Evolutionary conservation across 306 rosid species (phyloP), one percentile per base, ranked within the genome.

Genomic region (Cucurbita ficifolia): DNA sequence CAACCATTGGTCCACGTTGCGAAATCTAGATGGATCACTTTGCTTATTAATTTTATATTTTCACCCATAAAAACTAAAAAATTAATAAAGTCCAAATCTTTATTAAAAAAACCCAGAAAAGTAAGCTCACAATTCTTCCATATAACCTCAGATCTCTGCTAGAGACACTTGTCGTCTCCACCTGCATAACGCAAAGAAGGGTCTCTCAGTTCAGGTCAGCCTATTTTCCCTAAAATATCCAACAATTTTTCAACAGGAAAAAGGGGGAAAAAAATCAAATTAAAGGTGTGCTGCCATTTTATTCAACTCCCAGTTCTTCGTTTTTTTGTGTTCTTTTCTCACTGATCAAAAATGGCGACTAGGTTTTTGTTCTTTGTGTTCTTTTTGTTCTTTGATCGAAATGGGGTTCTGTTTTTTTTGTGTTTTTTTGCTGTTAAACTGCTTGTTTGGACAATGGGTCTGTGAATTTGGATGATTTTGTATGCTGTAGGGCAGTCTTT

Each of bases 1-100:
- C 39, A 1, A 0, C 5, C 1, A 87, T 87, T 88, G 86, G 86
- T 3, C 90, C 98, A 93, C 97, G 89, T 90, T 69, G 29, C 61
- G 17, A 1, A 18, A 72, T 35, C 5, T 49, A 10, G 46, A 60
- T 80, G 78, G 89, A 10, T 58, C 18, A 4, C 5, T 12, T 46
- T 1, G 24, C 1, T 12, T 73, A 51, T 50, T 6, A 68, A 51
- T 81, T 61, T 53, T 63, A 52, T 76, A 72, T 54, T 29, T 5
- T 4, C 58, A 1, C 48, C 12, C 38, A 16, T 14, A 39, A 68
- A 19, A 14, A 36, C 10, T 29, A 21, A 69, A 40, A 59, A 58
- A 18, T 6, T 1, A 2, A 7, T 7, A 18, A 71, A 60, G 19
- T 6, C 18, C 12, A 16, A 33, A 38, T 61, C 8, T 61, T 61